Conservation (phyloP, 192 early-diverging fungal genomes). For the Lobosporangium transversale region DNA sequence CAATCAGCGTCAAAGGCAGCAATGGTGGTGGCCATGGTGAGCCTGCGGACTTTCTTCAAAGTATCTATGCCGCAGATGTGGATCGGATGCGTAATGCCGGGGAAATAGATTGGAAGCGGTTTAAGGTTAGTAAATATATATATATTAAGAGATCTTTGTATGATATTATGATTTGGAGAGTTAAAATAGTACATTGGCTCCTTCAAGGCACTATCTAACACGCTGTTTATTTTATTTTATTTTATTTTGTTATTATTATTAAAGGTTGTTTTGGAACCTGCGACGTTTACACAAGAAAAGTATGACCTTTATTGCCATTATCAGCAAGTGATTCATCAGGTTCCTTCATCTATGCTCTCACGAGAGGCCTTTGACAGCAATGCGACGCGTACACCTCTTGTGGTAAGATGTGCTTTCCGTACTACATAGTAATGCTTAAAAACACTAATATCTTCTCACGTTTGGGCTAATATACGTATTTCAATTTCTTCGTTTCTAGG, state of each 20-base stretch:
- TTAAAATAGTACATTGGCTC: no score
- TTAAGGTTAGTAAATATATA: constrained; percentile 32
- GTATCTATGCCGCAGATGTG: constrained; percentile 27
- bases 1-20: constrained; percentile 19
- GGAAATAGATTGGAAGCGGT: constrained; percentile 25
- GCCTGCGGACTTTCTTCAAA: constrained; percentile 40
- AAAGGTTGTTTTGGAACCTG: constrained; percentile 69
- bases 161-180: no score
- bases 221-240: neutral
- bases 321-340: constrained; percentile 82
- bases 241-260: neutral
- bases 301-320: constrained; percentile 85
- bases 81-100: constrained; percentile 1
- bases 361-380: constrained; percentile 70
- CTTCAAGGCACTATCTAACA: no score
- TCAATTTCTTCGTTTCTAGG: constrained; percentile 16
- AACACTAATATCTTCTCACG: neutral
- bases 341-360: constrained; percentile 64
- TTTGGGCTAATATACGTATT: neutral
- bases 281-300: constrained; percentile 77
- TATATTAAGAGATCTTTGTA: no score
- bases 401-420: no score
- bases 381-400: constrained; percentile 78
- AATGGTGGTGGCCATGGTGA: constrained; percentile 1
- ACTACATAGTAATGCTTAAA: no score